Evolutionary conservation across 106 monocot species (phyloP), one percentile per base, ranked within the genome.

Genomic region (Hemerocallis citrina): DNA sequence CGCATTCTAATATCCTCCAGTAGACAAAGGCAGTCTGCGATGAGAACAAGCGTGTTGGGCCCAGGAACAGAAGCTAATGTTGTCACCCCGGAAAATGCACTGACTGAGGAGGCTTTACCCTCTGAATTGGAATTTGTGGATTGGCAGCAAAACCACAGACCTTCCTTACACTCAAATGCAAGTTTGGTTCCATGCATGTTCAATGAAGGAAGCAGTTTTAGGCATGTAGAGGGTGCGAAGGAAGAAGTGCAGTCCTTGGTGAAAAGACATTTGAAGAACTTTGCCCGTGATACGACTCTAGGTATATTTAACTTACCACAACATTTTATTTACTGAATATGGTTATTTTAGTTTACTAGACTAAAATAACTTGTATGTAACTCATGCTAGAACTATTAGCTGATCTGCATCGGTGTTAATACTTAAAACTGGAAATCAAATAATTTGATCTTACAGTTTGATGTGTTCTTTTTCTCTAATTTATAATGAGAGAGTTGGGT

Each of bases 231-330:
- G 5, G 72, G 77, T 40, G 82, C 74, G 17, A 78, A 82, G 70
- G 65, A 78, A 25, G 59, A 77, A 61, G 73, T 82, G n/a, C 74
- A 71, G 14, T 62, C 77, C 48, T 30, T 77, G 39, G 82, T 82
- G 16, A 78, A 52, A 61, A 54, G 31, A 27, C 63, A 74, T 41
- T 33, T 77, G 32, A 69, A 66, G 32, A 63, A 68, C 31, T 32
- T 74, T 19, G 62, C 56, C 68, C 59, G 58, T 16, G 65, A 59
- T 36, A 13, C 34, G 12, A 51, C 35, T 19, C 56, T 81, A 72
- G 81, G 81, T 81, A 72, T 46, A n/a, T n/a, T n/a, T n/a, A n/a
- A n/a, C n/a, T n/a, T n/a, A n/a, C n/a, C n/a, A n/a, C n/a, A n/a
- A n/a, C n/a, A n/a, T n/a, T n/a, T n/a, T n/a, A n/a, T n/a, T n/a